Percentiles rank a stretch among this genome's conserved stretches.
phyloP scores from a whole-genome alignment of 139 green algal genomes.

The Volvox africanus region DNA sequence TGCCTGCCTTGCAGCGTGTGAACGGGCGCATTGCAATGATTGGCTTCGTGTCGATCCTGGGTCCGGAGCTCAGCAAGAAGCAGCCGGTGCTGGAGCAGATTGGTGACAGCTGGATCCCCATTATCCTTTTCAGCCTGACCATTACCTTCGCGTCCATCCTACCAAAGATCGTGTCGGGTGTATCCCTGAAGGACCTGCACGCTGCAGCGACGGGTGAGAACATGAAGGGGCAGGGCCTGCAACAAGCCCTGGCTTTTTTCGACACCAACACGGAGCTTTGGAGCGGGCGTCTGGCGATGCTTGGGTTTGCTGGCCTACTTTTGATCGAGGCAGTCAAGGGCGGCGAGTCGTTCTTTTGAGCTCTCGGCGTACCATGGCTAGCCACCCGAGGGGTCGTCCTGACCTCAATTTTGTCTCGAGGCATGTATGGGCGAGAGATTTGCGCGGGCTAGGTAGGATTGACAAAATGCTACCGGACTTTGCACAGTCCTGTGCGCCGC shows the following conservation, averaged over 20 bases:
- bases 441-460: too few species aligned
- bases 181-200: slow-evolving; percentile 63
- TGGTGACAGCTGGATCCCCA: slow-evolving; percentile 11
- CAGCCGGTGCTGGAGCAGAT: slow-evolving; percentile 64
- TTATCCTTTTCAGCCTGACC: slow-evolving; percentile 54
- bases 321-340: slow-evolving; percentile 55
- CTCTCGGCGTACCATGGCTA: neutral
- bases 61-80: slow-evolving; percentile 55
- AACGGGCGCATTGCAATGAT: slow-evolving; percentile 71
- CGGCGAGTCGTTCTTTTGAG: slow-evolving; percentile 64
- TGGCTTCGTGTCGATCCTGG: slow-evolving; percentile 59
- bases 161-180: slow-evolving; percentile 63
- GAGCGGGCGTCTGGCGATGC: slow-evolving; percentile 68
- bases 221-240: slow-evolving; percentile 45
- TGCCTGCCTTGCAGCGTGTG: slow-evolving; percentile 54
- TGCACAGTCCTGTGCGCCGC: too few species aligned
- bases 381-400: too few species aligned
- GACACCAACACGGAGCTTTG: slow-evolving; percentile 68
- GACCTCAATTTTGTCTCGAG: neutral
- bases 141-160: slow-evolving; percentile 61
- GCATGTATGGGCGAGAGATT: too few species aligned
- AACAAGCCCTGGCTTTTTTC: slow-evolving; percentile 57
- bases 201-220: slow-evolving; percentile 58
- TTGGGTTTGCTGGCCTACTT: slow-evolving; percentile 61
- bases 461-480: too few species aligned